These are phyloP conservation scores for Adansonia madagascariensis DNA, from an alignment of 441 rosid species.

Conservation along the genomic window DNA sequence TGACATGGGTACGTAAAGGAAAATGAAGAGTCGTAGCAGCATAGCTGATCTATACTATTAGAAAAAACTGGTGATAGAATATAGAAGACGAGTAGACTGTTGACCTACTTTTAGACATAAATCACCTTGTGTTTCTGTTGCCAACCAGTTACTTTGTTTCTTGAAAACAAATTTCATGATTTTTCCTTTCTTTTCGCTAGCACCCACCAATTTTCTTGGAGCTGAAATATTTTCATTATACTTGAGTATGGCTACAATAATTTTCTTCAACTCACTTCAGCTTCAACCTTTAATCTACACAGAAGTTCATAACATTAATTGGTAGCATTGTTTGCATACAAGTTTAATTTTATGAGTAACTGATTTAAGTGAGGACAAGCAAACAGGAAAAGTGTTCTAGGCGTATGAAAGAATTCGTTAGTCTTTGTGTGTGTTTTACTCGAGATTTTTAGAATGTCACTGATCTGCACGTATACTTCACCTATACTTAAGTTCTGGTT, in stretches of 20 bases:
- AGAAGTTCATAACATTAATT: slow-evolving; percentile 6
- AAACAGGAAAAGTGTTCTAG: not conserved
- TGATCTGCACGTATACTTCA: not conserved
- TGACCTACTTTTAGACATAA: not conserved
- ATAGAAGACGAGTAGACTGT: not conserved
- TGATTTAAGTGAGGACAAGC: slow-evolving; percentile 17
- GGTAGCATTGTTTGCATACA: not conserved
- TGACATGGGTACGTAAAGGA: too few species aligned
- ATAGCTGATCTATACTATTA: not conserved
- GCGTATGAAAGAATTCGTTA: not conserved
- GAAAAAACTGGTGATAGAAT: not conserved
- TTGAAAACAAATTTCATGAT: slow-evolving; percentile 8
- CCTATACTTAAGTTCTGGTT: not conserved
- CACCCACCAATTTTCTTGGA: not conserved
- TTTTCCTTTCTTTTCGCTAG: slow-evolving; percentile 2
- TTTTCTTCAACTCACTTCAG: not conserved
- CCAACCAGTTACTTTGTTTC: not conserved
- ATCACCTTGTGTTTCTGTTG: slow-evolving; percentile 15
- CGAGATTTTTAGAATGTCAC: not conserved
- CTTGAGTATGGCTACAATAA: not conserved
- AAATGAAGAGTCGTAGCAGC: too few species aligned
- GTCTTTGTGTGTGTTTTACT: not conserved
- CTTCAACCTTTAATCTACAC: slow-evolving; percentile 14
- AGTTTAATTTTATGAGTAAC: slow-evolving; percentile 11
- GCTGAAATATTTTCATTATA: not conserved